Evolutionary conservation across 306 rosid species (phyloP).

Genomic region (Quillaja saponaria): DNA sequence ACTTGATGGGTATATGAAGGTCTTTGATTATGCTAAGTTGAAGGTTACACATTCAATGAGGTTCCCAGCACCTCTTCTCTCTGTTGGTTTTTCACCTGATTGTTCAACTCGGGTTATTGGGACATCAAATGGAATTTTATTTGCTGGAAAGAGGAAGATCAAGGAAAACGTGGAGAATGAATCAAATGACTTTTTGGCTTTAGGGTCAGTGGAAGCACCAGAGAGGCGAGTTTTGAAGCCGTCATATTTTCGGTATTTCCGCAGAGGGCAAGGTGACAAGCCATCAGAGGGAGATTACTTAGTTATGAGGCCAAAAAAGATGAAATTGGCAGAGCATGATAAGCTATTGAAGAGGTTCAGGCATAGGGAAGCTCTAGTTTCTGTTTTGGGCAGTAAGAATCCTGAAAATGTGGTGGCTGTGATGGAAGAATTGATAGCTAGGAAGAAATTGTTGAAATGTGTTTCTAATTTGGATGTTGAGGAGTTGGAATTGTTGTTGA

Average conservation of each 20-base stretch:
- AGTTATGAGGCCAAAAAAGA: slow-evolving; percentile 54
- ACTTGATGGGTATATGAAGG: slow-evolving; percentile 92
- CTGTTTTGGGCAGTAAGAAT: slow-evolving; percentile 58
- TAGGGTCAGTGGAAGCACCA: slow-evolving; percentile 36
- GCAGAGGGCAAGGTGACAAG: slow-evolving; percentile 82
- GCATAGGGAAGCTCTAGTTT: slow-evolving; percentile 79
- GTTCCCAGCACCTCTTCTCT: slow-evolving; percentile 85
- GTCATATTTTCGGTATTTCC: slow-evolving; percentile 64
- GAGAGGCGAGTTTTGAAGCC: slow-evolving; percentile 53
- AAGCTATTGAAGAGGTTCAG: slow-evolving; percentile 79
- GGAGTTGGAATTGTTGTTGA: slow-evolving; percentile 60
- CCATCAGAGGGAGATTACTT: slow-evolving; percentile 67
- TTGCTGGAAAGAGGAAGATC: slow-evolving; percentile 66
- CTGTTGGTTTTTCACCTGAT: slow-evolving; percentile 68
- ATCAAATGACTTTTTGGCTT: slow-evolving; percentile 37
- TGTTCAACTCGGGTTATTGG: slow-evolving; percentile 64
- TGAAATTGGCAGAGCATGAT: slow-evolving; percentile 66
- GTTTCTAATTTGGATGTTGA: slow-evolving; percentile 56
- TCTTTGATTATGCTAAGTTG: slow-evolving; percentile 70
- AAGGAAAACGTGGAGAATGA: slow-evolving; percentile 38
- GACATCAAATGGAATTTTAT: slow-evolving; percentile 74
- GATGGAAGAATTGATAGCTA: slow-evolving; percentile 84
- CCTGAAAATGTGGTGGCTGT: slow-evolving; percentile 77
- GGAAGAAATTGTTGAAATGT: slow-evolving; percentile 71
- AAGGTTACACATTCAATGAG: slow-evolving; percentile 85